Percentiles rank a stretch among this genome's conserved stretches.
Evolutionary conservation across 306 rosid species (phyloP).

Genomic region (Malus sieversii): DNA sequence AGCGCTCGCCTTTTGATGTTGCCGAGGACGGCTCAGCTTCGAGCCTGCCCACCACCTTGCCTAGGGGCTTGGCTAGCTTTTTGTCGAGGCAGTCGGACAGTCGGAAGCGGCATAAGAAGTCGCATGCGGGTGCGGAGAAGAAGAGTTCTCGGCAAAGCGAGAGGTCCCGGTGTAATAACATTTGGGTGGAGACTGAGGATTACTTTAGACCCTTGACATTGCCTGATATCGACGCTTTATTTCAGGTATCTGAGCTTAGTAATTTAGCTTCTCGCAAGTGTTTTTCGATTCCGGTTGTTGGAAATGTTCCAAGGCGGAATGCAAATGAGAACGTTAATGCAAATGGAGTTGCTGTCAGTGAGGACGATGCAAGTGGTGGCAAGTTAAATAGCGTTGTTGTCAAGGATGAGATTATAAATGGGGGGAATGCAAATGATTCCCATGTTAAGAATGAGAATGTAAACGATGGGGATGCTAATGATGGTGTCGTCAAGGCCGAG

Average conservation of each 20-base stretch:
- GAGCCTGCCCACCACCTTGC: conserved; percentile 56
- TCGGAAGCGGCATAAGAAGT: conserved; percentile 75
- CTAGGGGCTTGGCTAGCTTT: conserved; percentile 55
- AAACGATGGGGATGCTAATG: background rate
- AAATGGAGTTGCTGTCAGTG: background rate
- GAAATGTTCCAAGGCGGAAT: conserved; percentile 21
- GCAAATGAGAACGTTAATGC: background rate
- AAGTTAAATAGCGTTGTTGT: background rate
- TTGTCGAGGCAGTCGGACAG: conserved; percentile 53
- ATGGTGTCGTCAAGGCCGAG: background rate
- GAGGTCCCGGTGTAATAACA: conserved; percentile 35
- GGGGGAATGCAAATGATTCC: background rate
- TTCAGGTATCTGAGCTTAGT: conserved; percentile 37
- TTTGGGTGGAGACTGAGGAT: conserved; percentile 76
- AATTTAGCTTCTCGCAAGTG: conserved; percentile 37
- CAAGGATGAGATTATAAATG: background rate
- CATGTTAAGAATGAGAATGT: background rate
- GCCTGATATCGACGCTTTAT: conserved; percentile 55
- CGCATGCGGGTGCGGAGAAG: conserved; percentile 54
- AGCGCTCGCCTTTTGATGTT: conserved; percentile 70
- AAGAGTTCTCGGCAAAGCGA: conserved; percentile 54
- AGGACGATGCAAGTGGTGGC: background rate
- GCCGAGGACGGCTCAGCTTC: conserved; percentile 55
- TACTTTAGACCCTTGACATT: conserved; percentile 66
- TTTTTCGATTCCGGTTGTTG: conserved; percentile 40